These are phyloP conservation scores for Candida vartiovaarae DNA, from an alignment of 805 yeast species.

Conservation along the genomic window DNA sequence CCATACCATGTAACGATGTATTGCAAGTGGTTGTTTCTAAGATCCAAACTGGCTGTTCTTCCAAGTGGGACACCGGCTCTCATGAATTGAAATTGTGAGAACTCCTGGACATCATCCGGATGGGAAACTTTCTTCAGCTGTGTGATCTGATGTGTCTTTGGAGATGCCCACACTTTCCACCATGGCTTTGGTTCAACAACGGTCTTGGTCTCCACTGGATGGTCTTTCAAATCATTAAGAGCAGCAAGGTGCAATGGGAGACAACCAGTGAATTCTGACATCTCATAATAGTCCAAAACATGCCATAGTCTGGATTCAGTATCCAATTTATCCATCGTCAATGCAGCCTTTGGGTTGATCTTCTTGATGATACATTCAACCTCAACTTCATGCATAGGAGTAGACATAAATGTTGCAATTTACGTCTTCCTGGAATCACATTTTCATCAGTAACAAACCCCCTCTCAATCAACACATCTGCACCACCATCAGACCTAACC, in stretches of 20 bases:
- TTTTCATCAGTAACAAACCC: conserved; percentile 85
- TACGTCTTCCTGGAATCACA: conserved; percentile 47
- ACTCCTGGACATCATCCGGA: conserved; percentile 28
- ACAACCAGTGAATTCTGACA: conserved; percentile 62
- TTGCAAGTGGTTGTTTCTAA: conserved; percentile 86
- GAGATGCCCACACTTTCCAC: conserved; percentile 23
- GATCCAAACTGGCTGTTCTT: conserved; percentile 67
- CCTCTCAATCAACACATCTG: conserved; percentile 74
- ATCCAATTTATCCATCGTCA: conserved; percentile 67
- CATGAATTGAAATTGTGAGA: conserved; percentile 50
- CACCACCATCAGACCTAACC: conserved; percentile 64
- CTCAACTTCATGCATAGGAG: conserved; percentile 57
- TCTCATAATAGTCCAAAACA: conserved; percentile 73
- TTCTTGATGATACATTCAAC: conserved; percentile 68
- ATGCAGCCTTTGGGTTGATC: conserved; percentile 53
- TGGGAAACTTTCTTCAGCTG: background rate
- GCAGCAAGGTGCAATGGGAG: conserved; percentile 75
- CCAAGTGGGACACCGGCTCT: conserved; percentile 90
- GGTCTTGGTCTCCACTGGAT: conserved; percentile 38
- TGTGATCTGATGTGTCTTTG: conserved; percentile 7
- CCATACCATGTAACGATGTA: conserved; percentile 96
- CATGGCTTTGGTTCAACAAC: conserved; percentile 19
- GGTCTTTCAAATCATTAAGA: conserved; percentile 58
- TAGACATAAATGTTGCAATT: conserved; percentile 59
- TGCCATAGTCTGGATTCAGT: conserved; percentile 63